Conservation (phyloP, 2,329 filamentous ascomycete genomes). For the Aspergillus floridensis region DNA sequence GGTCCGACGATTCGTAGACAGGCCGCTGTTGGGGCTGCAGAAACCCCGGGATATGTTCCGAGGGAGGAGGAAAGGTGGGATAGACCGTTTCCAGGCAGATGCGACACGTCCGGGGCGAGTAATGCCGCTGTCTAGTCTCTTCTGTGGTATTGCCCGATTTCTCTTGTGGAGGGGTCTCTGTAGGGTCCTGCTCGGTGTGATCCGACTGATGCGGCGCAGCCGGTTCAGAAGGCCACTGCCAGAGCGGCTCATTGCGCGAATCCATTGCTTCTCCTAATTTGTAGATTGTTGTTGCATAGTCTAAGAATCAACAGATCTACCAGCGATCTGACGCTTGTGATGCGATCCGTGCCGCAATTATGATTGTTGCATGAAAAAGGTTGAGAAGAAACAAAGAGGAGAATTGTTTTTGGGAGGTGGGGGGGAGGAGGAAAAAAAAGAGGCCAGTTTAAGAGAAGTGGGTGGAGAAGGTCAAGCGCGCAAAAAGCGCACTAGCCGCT, state of each 20-base stretch:
- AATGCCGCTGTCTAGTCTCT: slow-evolving; percentile 48
- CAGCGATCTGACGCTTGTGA: slow-evolving; percentile 12
- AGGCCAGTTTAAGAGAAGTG: slow-evolving; percentile 8
- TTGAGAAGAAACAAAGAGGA: slow-evolving; percentile 4
- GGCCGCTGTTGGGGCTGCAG: slow-evolving; percentile 58
- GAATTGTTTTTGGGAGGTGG: background rate
- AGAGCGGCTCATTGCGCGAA: slow-evolving; percentile 24
- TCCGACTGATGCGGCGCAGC: slow-evolving; percentile 7
- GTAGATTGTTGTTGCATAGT: slow-evolving; percentile 10
- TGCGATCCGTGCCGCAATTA: background rate
- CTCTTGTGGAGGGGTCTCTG: slow-evolving; percentile 13
- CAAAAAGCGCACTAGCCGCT: slow-evolving; percentile 21
- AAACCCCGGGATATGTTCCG: slow-evolving; percentile 55
- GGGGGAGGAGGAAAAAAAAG: slow-evolving; percentile 15
- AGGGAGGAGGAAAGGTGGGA: slow-evolving; percentile 58
- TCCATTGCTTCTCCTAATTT: slow-evolving; percentile 15
- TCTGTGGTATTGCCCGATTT: slow-evolving; percentile 17
- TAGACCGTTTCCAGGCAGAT: slow-evolving; percentile 78
- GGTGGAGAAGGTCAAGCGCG: slow-evolving; percentile 8
- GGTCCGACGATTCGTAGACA: slow-evolving; percentile 71
- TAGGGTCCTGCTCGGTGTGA: slow-evolving; percentile 11
- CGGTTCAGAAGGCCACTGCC: slow-evolving; percentile 23
- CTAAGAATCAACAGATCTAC: slow-evolving; percentile 15
- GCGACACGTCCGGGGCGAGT: slow-evolving; percentile 73
- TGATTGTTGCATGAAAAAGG: background rate